Conservation (phyloP, 768 basidiomycete species). For the Basidioascus undulatus region DNA sequence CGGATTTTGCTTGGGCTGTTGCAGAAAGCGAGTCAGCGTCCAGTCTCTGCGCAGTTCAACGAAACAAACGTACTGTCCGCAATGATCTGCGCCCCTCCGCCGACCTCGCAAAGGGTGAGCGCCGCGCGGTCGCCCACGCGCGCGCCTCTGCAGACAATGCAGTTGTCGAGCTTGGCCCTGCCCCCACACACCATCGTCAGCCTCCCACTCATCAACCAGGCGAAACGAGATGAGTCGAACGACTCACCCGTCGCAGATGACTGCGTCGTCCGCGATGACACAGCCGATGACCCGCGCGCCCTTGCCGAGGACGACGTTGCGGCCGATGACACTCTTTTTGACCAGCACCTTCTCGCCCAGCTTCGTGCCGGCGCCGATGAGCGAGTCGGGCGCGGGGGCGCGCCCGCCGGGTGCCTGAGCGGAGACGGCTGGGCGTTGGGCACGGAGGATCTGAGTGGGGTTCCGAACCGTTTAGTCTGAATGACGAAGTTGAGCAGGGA, state of each 20-base stretch:
- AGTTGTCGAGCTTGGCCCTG: slow-evolving; percentile 8
- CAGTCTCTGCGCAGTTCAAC: too few species aligned
- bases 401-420: slow-evolving; percentile 43
- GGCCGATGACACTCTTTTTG: slow-evolving; percentile 53
- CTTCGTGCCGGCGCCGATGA: slow-evolving; percentile 59
- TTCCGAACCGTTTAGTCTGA: slow-evolving; percentile 1
- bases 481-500: neutral
- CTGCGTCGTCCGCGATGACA: slow-evolving; percentile 68
- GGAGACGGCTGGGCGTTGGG: slow-evolving; percentile 25
- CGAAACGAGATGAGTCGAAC: neutral
- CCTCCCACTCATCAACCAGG: neutral
- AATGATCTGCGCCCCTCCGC: too few species aligned
- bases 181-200: neutral
- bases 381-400: slow-evolving; percentile 58
- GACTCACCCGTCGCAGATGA: slow-evolving; percentile 59
- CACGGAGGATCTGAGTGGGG: slow-evolving; percentile 26
- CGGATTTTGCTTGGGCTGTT: too few species aligned
- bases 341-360: slow-evolving; percentile 56
- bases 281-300: slow-evolving; percentile 64
- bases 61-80: too few species aligned
- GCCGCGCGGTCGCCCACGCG: too few species aligned
- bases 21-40: too few species aligned
- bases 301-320: slow-evolving; percentile 62
- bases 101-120: too few species aligned
- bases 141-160: slow-evolving; percentile 1